Evolutionary conservation across 192 early-diverging fungal species (phyloP), one percentile per base, ranked within the genome.

Genomic region (Coemansia sp.): DNA sequence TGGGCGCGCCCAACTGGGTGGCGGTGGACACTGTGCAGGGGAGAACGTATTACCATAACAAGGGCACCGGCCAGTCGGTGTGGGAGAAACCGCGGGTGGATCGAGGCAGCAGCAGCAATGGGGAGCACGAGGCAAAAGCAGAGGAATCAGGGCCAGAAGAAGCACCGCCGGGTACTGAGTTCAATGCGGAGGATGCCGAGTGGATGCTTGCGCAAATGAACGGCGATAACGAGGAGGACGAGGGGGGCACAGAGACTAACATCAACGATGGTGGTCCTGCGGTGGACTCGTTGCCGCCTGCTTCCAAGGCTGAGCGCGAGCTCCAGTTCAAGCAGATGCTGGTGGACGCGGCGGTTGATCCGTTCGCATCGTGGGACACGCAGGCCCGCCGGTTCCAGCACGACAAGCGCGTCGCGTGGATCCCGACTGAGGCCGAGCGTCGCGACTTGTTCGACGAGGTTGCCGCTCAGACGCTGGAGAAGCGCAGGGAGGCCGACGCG

Each of bases 131-230:
- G 16, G 41, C 16, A 57, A 52, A 32, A 4, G 32, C 45, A 49
- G 23, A 60, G 9, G 18, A 26, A 68, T 9, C 23, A 42, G 56
- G 37, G 47, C 15, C 9, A 0, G 32, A 45, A 9, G 58, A 9
- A 12, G 45, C 54, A 5, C 43, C 19, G 3, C 67, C 26, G 16
- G 75, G 75, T 7, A 75, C 72, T 0, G 81, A 83, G 44, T 70
- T 77, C 71, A 68, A 69, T 40, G 72, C 39, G 0, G 81, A 83
- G 18, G 81, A 83, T 37, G 81, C 75, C 2, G 81, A 83, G 48
- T 83, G 81, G 81, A 83, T 83, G 81, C 59, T 83, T 32, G 63
- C 69, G 37, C 75, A 83, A 57, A 83, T 83, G 75, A 53, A 26
- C 44, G 63, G 53, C 7, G 61, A 12, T 1, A 47, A 37, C 3